These are phyloP conservation scores for Pholiota conissans DNA, from an alignment of 768 basidiomycete genomes.

Conservation along the genomic window DNA sequence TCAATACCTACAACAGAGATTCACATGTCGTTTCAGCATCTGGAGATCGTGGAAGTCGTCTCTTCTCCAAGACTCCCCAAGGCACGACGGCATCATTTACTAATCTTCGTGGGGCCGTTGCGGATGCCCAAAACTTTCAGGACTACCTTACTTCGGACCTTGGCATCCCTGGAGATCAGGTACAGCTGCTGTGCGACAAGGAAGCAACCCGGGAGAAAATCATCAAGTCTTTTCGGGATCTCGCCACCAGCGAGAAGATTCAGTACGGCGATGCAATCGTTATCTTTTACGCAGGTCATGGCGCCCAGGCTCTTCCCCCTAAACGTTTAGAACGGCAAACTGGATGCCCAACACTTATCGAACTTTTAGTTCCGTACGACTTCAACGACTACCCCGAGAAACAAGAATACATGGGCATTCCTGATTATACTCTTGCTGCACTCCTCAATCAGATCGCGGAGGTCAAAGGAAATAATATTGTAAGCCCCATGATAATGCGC, in stretches of 20 bases:
- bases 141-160: neutral
- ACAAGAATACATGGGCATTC: neutral
- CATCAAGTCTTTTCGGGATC: slow-evolving; percentile 6
- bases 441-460: slow-evolving; percentile 10
- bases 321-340: neutral
- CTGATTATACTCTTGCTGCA: slow-evolving; percentile 13
- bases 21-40: too few species aligned
- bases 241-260: neutral
- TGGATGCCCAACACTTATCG: neutral
- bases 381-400: neutral
- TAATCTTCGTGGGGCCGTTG: slow-evolving; percentile 9
- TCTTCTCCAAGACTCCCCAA: too few species aligned
- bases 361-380: slow-evolving; percentile 11
- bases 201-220: slow-evolving; percentile 8
- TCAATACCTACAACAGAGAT: too few species aligned
- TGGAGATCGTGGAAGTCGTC: too few species aligned
- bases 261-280: slow-evolving; percentile 5
- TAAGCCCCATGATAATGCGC: neutral
- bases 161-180: neutral
- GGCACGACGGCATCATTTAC: too few species aligned
- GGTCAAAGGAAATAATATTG: slow-evolving; percentile 19
- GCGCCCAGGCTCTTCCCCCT: slow-evolving; percentile 4
- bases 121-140: slow-evolving; percentile 4
- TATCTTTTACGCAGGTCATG: slow-evolving; percentile 16
- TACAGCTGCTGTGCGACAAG: slow-evolving; percentile 2